Percentiles rank a stretch among this genome's conserved stretches.
These are phyloP conservation scores for Agaricus sinodeliciosus DNA, from an alignment of 768 basidiomycete species.

Conservation along the genomic window DNA sequence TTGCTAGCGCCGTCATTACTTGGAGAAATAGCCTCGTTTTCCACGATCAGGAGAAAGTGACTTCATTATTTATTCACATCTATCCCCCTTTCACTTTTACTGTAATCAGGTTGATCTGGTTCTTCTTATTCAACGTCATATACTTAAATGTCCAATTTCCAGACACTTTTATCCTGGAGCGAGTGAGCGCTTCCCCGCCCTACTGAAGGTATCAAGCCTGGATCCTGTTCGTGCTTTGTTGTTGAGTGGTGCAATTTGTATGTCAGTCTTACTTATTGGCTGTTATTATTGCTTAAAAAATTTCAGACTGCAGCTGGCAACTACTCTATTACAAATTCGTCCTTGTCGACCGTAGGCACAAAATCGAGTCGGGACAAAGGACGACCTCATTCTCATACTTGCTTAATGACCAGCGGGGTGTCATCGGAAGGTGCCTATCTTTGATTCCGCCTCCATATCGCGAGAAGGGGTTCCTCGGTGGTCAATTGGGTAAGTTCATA, in stretches of 20 bases:
- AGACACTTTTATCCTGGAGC: slow-evolving; percentile 89
- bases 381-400: slow-evolving; percentile 88
- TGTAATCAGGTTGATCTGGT: slow-evolving; percentile 64
- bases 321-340: slow-evolving; percentile 94
- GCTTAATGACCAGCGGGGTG: slow-evolving; percentile 80
- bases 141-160: not conserved
- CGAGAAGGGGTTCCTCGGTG: slow-evolving; percentile 71
- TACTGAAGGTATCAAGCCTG: slow-evolving; percentile 62
- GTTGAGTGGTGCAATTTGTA: slow-evolving; percentile 80
- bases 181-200: slow-evolving; percentile 78
- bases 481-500: slow-evolving; percentile 61
- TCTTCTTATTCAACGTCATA: not conserved
- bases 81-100: slow-evolving; percentile 90
- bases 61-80: slow-evolving; percentile 90
- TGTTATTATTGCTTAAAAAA: not conserved
- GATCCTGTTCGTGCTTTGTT: slow-evolving; percentile 67
- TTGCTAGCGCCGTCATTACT: slow-evolving; percentile 93
- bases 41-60: slow-evolving; percentile 95
- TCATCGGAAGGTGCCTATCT: slow-evolving; percentile 68
- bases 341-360: slow-evolving; percentile 77
- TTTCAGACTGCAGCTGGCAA: slow-evolving; percentile 87
- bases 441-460: slow-evolving; percentile 56
- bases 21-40: slow-evolving; percentile 99
- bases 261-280: slow-evolving; percentile 23
- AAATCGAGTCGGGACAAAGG: slow-evolving; percentile 88